phyloP scores from a whole-genome alignment of 2,329 filamentous ascomycete species.

The Cladosporium colombiae region DNA sequence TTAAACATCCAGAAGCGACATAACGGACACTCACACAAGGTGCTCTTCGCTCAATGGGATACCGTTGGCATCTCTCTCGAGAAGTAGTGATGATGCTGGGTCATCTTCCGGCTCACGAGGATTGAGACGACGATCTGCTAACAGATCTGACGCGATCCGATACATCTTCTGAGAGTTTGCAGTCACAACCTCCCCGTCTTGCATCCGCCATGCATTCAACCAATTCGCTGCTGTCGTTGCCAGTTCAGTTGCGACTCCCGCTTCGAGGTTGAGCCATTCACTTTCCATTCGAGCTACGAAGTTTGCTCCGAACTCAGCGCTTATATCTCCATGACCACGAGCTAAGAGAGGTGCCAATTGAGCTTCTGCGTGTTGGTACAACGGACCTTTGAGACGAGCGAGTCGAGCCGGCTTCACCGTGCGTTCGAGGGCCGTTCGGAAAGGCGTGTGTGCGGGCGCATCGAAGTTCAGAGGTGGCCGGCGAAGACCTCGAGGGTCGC shows the following conservation, averaged over 20 bases:
- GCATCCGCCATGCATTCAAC: constrained; percentile 12
- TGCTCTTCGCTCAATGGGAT: neutral
- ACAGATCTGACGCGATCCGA: constrained; percentile 1
- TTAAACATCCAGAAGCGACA: no score
- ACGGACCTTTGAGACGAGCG: neutral
- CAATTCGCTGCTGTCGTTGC: constrained; percentile 3
- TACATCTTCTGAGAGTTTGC: constrained; percentile 4
- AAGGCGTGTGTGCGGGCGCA: constrained; percentile 3
- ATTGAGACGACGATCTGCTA: neutral
- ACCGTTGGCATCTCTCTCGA: neutral
- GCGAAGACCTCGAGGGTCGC: constrained; percentile 2
- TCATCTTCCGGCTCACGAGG: constrained; percentile 4
- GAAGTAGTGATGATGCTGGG: constrained; percentile 1
- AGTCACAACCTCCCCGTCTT: neutral
- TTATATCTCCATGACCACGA: constrained; percentile 1
- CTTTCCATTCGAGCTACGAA: neutral
- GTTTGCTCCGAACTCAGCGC: neutral
- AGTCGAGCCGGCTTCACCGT: constrained; percentile 4
- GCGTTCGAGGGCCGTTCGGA: neutral
- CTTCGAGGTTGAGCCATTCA: constrained; percentile 6
- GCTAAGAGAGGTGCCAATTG: neutral
- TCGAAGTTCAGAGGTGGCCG: constrained; percentile 9
- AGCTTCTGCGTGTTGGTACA: neutral
- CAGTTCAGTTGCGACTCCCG: neutral
- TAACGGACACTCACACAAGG: neutral